Conservation (phyloP, 2,329 filamentous ascomycete species). For the Pyrenophora seminiperda region DNA sequence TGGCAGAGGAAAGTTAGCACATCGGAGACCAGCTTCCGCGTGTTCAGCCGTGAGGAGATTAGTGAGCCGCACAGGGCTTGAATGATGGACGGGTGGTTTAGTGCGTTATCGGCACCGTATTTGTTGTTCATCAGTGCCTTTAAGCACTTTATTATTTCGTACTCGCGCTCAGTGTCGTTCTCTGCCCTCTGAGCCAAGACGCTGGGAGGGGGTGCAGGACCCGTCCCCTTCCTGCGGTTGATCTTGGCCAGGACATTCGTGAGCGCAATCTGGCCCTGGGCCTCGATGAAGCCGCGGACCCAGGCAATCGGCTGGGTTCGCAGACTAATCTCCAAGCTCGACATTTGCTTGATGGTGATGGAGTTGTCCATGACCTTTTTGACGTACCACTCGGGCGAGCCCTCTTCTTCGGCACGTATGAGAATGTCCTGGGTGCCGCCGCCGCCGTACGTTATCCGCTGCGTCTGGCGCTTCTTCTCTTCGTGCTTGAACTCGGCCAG, state of each 20-base stretch:
- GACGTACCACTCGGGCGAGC: slow-evolving; percentile 97
- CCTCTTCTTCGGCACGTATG: slow-evolving; percentile 86
- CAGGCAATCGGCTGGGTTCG: slow-evolving; percentile 95
- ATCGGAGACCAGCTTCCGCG: slow-evolving; percentile 92
- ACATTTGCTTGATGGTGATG: slow-evolving; percentile 87
- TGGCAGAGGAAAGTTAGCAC: slow-evolving; percentile 95
- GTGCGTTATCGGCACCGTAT: slow-evolving; percentile 94
- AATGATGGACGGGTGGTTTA: slow-evolving; percentile 87
- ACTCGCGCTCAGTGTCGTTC: slow-evolving; percentile 86
- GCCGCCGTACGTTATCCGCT: slow-evolving; percentile 66
- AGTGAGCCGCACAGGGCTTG: slow-evolving; percentile 85
- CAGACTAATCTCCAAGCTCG: slow-evolving; percentile 90
- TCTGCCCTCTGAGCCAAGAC: slow-evolving; percentile 62
- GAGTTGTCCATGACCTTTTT: slow-evolving; percentile 95
- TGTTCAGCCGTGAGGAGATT: slow-evolving; percentile 86
- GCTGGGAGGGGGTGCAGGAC: slow-evolving; percentile 66
- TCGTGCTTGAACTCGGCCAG: slow-evolving; percentile 93
- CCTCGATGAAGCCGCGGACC: slow-evolving; percentile 96
- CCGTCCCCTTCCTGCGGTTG: slow-evolving; percentile 81
- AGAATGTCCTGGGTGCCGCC: slow-evolving; percentile 62
- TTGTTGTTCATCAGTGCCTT: slow-evolving; percentile 99
- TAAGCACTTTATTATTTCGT: slow-evolving; percentile 96
- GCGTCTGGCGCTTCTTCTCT: slow-evolving; percentile 81
- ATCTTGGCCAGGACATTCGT: slow-evolving; percentile 93
- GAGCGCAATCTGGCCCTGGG: slow-evolving; percentile 93